Evolutionary conservation across 2,329 filamentous ascomycete genomes (phyloP).

Genomic region (Alternaria sp.): DNA sequence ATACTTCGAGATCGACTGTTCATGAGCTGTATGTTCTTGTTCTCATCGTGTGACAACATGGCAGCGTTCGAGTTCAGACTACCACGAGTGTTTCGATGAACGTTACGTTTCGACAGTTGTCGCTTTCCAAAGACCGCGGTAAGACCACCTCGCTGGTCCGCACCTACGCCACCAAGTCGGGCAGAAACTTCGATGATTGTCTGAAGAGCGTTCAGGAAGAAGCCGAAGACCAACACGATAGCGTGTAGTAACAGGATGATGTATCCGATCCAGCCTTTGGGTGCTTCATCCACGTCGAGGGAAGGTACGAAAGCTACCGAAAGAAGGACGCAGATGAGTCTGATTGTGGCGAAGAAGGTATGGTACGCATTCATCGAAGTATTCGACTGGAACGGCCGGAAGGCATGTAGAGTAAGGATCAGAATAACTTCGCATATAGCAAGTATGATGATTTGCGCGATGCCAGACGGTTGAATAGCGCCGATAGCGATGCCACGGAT

Average conservation of each 20-base stretch:
- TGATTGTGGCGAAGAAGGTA: slow-evolving; percentile 77
- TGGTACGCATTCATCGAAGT: slow-evolving; percentile 99
- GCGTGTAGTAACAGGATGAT: slow-evolving; percentile 86
- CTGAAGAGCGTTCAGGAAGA: slow-evolving; percentile 89
- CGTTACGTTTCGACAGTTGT: slow-evolving; percentile 78
- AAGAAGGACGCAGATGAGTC: slow-evolving; percentile 68
- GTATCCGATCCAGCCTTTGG: slow-evolving; percentile 96
- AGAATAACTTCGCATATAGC: slow-evolving; percentile 94
- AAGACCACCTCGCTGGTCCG: slow-evolving; percentile 78
- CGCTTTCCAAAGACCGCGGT: slow-evolving; percentile 88
- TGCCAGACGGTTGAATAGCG: slow-evolving; percentile 88
- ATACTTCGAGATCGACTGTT: slow-evolving; percentile 63
- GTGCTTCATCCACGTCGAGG: slow-evolving; percentile 75
- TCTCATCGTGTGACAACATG: slow-evolving; percentile 75
- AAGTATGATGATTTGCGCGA: slow-evolving; percentile 89
- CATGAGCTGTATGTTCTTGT: slow-evolving; percentile 65
- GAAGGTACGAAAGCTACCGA: slow-evolving; percentile 78
- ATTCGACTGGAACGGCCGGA: slow-evolving; percentile 85
- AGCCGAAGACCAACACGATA: slow-evolving; percentile 84
- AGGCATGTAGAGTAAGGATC: slow-evolving; percentile 84
- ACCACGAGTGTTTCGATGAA: slow-evolving; percentile 70
- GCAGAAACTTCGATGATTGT: slow-evolving; percentile 89
- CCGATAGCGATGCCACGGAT: slow-evolving; percentile 89
- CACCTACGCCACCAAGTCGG: slow-evolving; percentile 80
- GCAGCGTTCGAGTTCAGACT: slow-evolving; percentile 83